A percentile compares a stretch with the other conserved stretches of the same genome.
Evolutionary conservation across 1,284 basidiomycete species (phyloP).

Genomic region (Coniferiporia weirii): DNA sequence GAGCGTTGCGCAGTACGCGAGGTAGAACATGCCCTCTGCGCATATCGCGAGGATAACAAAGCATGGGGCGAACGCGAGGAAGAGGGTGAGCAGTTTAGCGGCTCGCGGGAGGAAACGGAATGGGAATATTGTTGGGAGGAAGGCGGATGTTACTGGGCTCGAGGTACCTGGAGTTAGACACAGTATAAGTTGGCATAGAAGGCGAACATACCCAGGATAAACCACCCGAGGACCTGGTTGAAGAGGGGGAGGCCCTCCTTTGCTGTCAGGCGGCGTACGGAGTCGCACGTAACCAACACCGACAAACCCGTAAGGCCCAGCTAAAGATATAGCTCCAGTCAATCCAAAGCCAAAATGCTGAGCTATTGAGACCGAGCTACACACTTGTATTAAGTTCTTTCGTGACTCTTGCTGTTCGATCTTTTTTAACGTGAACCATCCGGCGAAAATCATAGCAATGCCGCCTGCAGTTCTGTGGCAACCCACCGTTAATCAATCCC

Average conservation of each 20-base stretch:
- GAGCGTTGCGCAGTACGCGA: conserved; percentile 60
- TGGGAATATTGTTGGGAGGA: conserved; percentile 19
- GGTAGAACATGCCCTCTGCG: conserved; percentile 79
- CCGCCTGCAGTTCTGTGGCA: conserved; percentile 7
- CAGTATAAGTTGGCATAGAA: neutral
- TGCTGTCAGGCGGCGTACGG: conserved; percentile 53
- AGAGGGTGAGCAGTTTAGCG: conserved; percentile 53
- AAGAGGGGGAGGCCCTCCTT: conserved; percentile 63
- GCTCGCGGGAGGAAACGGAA: conserved; percentile 37
- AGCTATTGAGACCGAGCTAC: neutral
- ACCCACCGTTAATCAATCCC: neutral
- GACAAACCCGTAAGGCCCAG: conserved; percentile 40
- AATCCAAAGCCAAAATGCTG: neutral
- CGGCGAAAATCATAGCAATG: conserved; percentile 11
- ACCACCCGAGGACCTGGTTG: conserved; percentile 68
- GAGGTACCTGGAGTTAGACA: neutral
- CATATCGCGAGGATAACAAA: conserved; percentile 82
- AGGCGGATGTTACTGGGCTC: neutral
- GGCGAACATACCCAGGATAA: conserved; percentile 47
- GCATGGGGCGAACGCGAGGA: conserved; percentile 70
- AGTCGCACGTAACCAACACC: conserved; percentile 51
- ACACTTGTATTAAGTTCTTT: conserved; percentile 1
- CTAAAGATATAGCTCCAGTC: conserved; percentile 27
- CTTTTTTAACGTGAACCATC: neutral
- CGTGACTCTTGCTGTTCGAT: conserved; percentile 9